These are phyloP conservation scores for Tetrapisispora namnaoensis DNA, from an alignment of 805 yeast species.

Conservation along the genomic window DNA sequence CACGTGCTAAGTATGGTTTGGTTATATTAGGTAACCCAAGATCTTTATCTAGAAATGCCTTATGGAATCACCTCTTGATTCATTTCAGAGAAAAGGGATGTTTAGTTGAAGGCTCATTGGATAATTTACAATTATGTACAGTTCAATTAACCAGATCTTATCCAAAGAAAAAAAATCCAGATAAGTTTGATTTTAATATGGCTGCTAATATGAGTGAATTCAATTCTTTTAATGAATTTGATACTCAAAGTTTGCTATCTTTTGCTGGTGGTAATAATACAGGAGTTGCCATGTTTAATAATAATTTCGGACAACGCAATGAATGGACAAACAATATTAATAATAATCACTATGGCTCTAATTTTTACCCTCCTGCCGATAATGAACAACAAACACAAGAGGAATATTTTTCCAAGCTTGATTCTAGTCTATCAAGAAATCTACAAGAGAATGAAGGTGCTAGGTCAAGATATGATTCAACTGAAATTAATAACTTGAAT, in stretches of 20 bases:
- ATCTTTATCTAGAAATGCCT: constrained; percentile 53
- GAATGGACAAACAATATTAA: constrained; percentile 19
- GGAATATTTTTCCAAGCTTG: constrained; percentile 7
- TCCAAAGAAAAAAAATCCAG: constrained; percentile 17
- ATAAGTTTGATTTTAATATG: constrained; percentile 14
- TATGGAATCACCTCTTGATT: constrained; percentile 71
- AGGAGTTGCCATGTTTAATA: constrained; percentile 10
- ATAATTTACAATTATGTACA: constrained; percentile 62
- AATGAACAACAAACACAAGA: constrained; percentile 4
- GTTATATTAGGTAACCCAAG: constrained; percentile 78
- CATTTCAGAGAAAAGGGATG: constrained; percentile 81
- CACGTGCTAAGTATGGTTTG: constrained; percentile 79
- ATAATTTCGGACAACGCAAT: constrained; percentile 11
- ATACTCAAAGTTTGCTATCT: constrained; percentile 28
- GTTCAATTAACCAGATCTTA: constrained; percentile 37
- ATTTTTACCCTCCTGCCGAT: neutral
- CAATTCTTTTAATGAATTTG: constrained; percentile 20
- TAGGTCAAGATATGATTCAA: neutral
- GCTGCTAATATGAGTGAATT: constrained; percentile 13
- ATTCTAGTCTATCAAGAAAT: constrained; percentile 16
- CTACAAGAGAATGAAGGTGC: constrained; percentile 9
- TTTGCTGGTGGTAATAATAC: constrained; percentile 17
- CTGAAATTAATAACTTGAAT: neutral
- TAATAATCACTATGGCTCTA: constrained; percentile 18
- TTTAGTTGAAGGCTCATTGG: constrained; percentile 82